Evolutionary conservation across 2,329 filamentous ascomycete species (phyloP), one percentile per base, ranked within the genome.

Genomic region (Coniella vitis): DNA sequence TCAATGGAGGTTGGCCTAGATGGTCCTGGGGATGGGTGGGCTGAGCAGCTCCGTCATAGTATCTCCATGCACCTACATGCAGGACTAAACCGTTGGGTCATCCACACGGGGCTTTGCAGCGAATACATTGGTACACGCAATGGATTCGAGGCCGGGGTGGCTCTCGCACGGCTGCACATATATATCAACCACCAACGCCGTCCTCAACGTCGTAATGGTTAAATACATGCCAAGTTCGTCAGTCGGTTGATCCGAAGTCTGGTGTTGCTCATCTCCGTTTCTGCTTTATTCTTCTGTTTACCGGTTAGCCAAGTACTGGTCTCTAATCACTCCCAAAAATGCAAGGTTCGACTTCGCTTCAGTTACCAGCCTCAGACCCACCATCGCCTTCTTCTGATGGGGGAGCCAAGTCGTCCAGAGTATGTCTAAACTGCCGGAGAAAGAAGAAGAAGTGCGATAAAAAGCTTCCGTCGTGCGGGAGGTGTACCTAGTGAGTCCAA

Each of bases 401-500:
- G n/a, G 51, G 52, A 19, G 49, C 54, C 14, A 60, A 55, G 51
- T 60, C 58, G 16, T 55, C 53, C 13, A 56, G 55, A 50, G 56
- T 61, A 13, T 62, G 61, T 45, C 22, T 62, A 22, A 60, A 60
- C 31, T 63, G 61, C 35, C 54, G 58, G 36, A 52, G 56, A 17
- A 58, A 60, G 21, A 63, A 63, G 54, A 57, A 61, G 52, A 54
- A 55, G 22, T 63, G 61, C 46, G 58, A 62, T 34, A 63, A 61
- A 45, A 57, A 54, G 14, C 50, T 59, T 25, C 60, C 60, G 4
- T 56, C 54, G 2, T 63, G 60, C 48, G 53, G 55, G 17, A 54
- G 59, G 51, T 63, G 60, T 45, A 56, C 54, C 14, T 56, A 61
- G 60, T 63, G 54, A 54, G 60, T 52, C 9, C 17, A 17, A 7